Evolutionary conservation across 345 rosid genomes (phyloP).

Genomic region (Linum tenue): DNA sequence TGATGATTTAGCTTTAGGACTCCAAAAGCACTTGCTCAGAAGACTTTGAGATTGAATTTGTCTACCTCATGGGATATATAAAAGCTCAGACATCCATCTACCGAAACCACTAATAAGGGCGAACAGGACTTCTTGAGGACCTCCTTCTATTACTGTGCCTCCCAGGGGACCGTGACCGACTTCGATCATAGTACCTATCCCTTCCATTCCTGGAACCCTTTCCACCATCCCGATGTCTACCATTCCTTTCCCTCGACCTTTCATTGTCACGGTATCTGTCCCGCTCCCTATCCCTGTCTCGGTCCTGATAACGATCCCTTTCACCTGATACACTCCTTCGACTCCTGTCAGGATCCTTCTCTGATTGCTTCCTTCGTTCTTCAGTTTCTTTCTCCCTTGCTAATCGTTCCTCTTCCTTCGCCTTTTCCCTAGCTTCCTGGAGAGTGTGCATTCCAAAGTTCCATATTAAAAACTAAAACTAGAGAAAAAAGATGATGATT

Average conservation of each 20-base stretch:
- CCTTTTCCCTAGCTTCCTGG: conserved; percentile 79
- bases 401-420: conserved; percentile 68
- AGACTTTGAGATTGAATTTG: conserved; percentile 35
- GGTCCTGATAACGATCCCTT: conserved; percentile 47
- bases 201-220: conserved; percentile 55
- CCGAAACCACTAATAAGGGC: conserved; percentile 45
- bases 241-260: conserved; percentile 47
- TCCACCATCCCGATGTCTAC: conserved; percentile 48
- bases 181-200: conserved; percentile 47
- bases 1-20: conserved; percentile 29
- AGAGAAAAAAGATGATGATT: background rate
- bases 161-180: conserved; percentile 82
- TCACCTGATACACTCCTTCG: conserved; percentile 68
- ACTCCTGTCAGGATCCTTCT: conserved; percentile 53
- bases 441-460: conserved; percentile 14
- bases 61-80: conserved; percentile 70
- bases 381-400: conserved; percentile 80
- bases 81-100: conserved; percentile 48
- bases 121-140: conserved; percentile 66
- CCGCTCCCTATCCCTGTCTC: conserved; percentile 50
- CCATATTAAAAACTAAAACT: conserved; percentile 5
- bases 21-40: conserved; percentile 37
- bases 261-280: conserved; percentile 54
- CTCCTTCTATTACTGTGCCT: conserved; percentile 56
- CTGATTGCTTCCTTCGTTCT: conserved; percentile 60